Evolutionary conservation across 257 asterid species (phyloP).

Genomic region (Nicotiana paniculata): DNA sequence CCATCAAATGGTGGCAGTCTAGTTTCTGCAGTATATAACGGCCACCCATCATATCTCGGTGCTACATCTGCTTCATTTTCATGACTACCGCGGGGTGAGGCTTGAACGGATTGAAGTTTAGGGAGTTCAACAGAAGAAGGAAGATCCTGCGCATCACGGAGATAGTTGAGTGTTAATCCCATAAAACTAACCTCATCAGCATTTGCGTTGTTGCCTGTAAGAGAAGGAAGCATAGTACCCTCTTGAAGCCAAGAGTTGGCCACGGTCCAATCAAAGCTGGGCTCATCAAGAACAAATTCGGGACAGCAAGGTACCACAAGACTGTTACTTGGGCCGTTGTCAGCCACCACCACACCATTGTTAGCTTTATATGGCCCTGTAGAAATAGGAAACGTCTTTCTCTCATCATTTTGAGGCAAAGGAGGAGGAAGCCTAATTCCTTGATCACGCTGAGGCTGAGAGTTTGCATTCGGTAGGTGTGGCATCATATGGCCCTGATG

Average conservation of each 20-base stretch:
- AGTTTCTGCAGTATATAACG: neutral
- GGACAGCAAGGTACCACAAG: neutral
- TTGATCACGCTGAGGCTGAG: neutral
- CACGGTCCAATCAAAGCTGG: neutral
- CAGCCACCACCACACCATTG: neutral
- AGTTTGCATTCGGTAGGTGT: neutral
- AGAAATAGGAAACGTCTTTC: neutral
- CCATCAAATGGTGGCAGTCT: neutral
- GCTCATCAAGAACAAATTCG: neutral
- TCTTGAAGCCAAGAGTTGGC: neutral
- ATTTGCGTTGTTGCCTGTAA: too few relatives aligned
- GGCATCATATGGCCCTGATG: neutral
- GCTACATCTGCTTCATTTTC: neutral
- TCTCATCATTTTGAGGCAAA: neutral
- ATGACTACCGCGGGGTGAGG: neutral
- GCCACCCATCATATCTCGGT: neutral
- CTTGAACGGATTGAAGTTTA: neutral
- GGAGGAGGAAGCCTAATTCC: neutral
- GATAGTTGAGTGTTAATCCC: too few relatives aligned
- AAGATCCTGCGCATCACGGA: too few relatives aligned
- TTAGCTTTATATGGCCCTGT: neutral
- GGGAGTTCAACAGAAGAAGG: neutral
- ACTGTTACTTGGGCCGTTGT: neutral
- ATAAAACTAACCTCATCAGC: too few relatives aligned
- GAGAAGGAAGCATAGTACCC: neutral